These are phyloP conservation scores for Aristolochia contorta DNA, from an alignment of 164 flowering plant species.

Conservation along the genomic window DNA sequence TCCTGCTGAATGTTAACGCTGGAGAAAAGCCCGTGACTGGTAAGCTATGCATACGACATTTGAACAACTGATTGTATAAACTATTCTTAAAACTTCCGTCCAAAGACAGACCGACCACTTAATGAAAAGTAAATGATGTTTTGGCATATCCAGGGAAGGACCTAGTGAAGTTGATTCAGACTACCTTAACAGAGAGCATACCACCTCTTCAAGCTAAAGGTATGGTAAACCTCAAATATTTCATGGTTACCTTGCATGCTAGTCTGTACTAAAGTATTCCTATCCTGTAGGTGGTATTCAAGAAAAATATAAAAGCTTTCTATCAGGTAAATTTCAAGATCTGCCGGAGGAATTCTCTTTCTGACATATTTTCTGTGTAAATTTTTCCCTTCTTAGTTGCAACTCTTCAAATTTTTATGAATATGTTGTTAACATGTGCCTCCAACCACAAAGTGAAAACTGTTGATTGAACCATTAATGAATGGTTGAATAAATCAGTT, in stretches of 20 bases:
- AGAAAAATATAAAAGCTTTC: constrained; percentile 27
- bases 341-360: constrained; percentile 41
- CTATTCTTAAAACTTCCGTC: background rate
- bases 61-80: background rate
- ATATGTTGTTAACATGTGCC: too few species aligned
- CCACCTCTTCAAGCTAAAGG: constrained; percentile 35
- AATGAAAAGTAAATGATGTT: background rate
- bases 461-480: too few species aligned
- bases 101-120: background rate
- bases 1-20: constrained; percentile 29
- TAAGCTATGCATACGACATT: constrained; percentile 12
- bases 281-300: constrained; percentile 27
- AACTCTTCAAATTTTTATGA: too few species aligned
- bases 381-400: too few species aligned
- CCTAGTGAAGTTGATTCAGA: constrained; percentile 27
- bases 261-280: background rate
- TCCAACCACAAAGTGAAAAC: too few species aligned
- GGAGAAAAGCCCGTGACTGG: constrained; percentile 33
- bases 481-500: too few species aligned
- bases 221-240: constrained; percentile 5
- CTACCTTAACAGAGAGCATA: constrained; percentile 18
- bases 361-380: constrained; percentile 10
- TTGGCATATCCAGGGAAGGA: constrained; percentile 29
- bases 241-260: background rate
- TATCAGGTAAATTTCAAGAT: constrained; percentile 30